A percentile compares a stretch with the other conserved stretches of the same genome.
Conservation (phyloP, 768 basidiomycete genomes). For the Ramaria sp. region DNA sequence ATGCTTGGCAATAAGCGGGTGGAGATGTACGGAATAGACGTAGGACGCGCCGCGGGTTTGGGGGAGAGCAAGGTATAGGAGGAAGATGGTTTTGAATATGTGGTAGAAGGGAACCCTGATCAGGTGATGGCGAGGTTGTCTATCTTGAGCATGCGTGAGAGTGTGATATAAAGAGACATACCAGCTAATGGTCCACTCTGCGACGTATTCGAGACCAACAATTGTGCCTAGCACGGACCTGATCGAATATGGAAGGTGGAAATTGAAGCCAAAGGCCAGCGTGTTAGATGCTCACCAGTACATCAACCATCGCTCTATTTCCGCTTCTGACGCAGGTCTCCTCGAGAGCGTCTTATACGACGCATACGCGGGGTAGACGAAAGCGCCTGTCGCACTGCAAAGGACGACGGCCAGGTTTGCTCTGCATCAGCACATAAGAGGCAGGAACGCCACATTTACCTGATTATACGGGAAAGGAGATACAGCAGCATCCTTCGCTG, state of each 20-base stretch:
- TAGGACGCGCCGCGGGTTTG: slow-evolving; percentile 84
- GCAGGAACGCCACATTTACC: slow-evolving; percentile 20
- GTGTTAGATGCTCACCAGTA: slow-evolving; percentile 53
- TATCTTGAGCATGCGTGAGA: too few species aligned
- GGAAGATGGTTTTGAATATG: slow-evolving; percentile 67
- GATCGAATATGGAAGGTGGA: not conserved
- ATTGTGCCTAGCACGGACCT: slow-evolving; percentile 69
- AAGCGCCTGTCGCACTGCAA: slow-evolving; percentile 47
- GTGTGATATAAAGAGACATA: slow-evolving; percentile 25
- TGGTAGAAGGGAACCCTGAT: slow-evolving; percentile 85
- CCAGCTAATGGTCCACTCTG: slow-evolving; percentile 86
- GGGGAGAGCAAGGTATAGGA: slow-evolving; percentile 84
- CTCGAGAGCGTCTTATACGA: slow-evolving; percentile 92
- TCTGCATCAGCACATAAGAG: not conserved
- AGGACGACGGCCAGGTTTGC: not conserved
- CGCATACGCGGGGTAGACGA: slow-evolving; percentile 89
- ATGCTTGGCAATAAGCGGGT: slow-evolving; percentile 74
- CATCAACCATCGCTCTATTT: slow-evolving; percentile 92
- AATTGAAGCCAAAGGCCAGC: too few species aligned
- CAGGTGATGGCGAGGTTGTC: slow-evolving; percentile 7
- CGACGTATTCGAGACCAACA: slow-evolving; percentile 70
- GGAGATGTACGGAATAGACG: slow-evolving; percentile 69
- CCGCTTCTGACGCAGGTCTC: slow-evolving; percentile 74
- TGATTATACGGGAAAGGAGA: slow-evolving; percentile 30
- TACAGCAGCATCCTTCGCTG: slow-evolving; percentile 28